phyloP scores from a whole-genome alignment of 2,329 filamentous ascomycete genomes.

The Talaromyces sp. region DNA sequence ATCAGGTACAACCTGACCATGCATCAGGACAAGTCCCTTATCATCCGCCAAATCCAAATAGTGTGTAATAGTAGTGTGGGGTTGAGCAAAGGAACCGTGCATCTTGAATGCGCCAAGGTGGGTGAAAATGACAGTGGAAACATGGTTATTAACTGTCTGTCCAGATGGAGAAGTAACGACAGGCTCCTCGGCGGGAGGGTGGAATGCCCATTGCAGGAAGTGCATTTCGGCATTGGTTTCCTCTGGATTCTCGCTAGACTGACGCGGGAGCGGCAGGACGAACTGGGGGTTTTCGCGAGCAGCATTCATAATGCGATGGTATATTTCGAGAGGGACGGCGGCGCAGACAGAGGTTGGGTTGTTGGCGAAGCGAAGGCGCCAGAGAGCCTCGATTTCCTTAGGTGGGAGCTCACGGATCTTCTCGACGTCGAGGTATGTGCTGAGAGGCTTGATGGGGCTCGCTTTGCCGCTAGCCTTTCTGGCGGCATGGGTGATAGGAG shows the following conservation, averaged over 20 bases:
- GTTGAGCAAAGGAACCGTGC: constrained; percentile 83
- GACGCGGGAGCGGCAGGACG: constrained; percentile 75
- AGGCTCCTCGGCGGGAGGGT: constrained; percentile 55
- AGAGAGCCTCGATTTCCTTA: constrained; percentile 83
- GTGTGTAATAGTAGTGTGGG: constrained; percentile 92
- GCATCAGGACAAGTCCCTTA: constrained; percentile 81
- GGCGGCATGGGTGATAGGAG: constrained; percentile 36
- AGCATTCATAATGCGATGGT: constrained; percentile 68
- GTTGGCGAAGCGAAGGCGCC: constrained; percentile 82
- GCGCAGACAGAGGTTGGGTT: constrained; percentile 80
- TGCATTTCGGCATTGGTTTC: constrained; percentile 75
- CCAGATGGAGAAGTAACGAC: constrained; percentile 16
- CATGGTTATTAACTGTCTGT: constrained; percentile 55
- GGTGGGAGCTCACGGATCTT: constrained; percentile 73
- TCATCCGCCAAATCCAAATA: constrained; percentile 76
- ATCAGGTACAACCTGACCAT: constrained; percentile 76
- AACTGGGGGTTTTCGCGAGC: constrained; percentile 83
- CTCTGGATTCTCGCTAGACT: constrained; percentile 24
- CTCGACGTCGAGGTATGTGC: constrained; percentile 74
- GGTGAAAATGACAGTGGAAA: constrained; percentile 84
- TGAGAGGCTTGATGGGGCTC: constrained; percentile 64
- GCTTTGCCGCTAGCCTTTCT: constrained; percentile 52
- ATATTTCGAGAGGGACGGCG: constrained; percentile 73
- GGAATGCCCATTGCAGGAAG: constrained; percentile 95
- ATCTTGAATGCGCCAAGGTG: constrained; percentile 91